Conservation (phyloP, 1,284 basidiomycete genomes). For the Ceratobasidium sp. region DNA sequence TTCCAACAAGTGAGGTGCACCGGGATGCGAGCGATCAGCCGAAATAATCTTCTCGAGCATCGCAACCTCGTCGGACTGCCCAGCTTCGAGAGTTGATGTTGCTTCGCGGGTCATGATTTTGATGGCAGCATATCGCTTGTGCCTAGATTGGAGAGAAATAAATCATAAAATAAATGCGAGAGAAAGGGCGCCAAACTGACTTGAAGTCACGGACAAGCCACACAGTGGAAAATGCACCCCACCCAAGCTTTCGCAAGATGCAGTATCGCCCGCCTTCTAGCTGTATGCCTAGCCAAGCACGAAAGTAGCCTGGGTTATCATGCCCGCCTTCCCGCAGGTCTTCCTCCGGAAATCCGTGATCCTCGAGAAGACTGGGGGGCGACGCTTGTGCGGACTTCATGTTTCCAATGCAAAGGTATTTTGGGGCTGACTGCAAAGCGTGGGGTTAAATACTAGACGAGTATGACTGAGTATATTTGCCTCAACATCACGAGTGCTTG, state of each 20-base stretch:
- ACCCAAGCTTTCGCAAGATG: slow-evolving; percentile 93
- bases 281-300: slow-evolving; percentile 20
- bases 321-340: not conserved
- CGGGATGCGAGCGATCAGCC: not conserved
- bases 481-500: too few relatives aligned
- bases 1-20: not conserved
- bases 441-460: too few relatives aligned
- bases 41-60: slow-evolving; percentile 1
- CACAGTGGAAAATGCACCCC: slow-evolving; percentile 95
- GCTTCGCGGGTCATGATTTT: slow-evolving; percentile 25
- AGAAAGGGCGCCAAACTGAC: slow-evolving; percentile 54
- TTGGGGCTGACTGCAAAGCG: too few relatives aligned
- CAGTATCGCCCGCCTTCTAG: slow-evolving; percentile 73
- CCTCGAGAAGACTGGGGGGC: too few relatives aligned
- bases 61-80: not conserved
- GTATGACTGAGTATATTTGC: too few relatives aligned
- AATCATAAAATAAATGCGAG: not conserved
- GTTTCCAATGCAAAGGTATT: too few relatives aligned
- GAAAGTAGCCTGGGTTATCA: slow-evolving; percentile 19
- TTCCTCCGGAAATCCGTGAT: slow-evolving; percentile 9
- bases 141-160: not conserved
- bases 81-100: not conserved
- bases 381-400: too few relatives aligned
- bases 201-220: slow-evolving; percentile 90
- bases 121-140: not conserved